Base-by-base conservation (phyloP, 1,284 basidiomycete genomes). In the Apiotrichum porosum region DNA sequence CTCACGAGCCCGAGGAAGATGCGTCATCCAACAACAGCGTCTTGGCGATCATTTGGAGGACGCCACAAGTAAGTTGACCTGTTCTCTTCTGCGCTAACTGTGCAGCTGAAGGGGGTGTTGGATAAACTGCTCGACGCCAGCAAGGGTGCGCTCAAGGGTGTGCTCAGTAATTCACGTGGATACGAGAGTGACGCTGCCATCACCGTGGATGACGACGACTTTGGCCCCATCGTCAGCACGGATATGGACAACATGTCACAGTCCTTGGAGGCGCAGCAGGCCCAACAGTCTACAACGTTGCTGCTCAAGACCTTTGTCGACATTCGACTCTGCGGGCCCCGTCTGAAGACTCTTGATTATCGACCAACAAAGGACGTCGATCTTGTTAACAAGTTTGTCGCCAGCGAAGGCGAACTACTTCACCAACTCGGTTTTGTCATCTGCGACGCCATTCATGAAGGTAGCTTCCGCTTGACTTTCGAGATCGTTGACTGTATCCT, bases 281-380 rank as follows among this genome's bases (percentile, higher is more conserved):
- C 60, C 18, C 59, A 62, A 9, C 52, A 62, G 1, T 55, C 61
- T 0, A 63, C 60, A 6, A 31, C 49, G 2, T 49, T 46, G 2
- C 46, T 64, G 9, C 52, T 68, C 12, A 41, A 53, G 14, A 54
- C 52, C 0, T 49, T 66, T 3, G 58, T 71, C 12, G 68, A 69
- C 28, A 62, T 65, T 19, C 60, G 66, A 9, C 47, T 82, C 80
- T 61, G 75, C 82, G 44, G 77, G 79, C 5, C 72, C 77, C 30
- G 78, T 79, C 18, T 68, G 9, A 31, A 50, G 47, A 81, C 80
- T 9, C 62, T 77, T 5, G 78, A 78, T 9, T 78, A 75, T 8
- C 79, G 82, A 52, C 76, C 80, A 0, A 80, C 81, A 14, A 80
- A 80, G 37, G 85, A 90, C 61, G 78, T 77, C 48, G 77, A 80